A percentile compares a stretch with the other conserved stretches of the same genome.
Conservation (phyloP, 352 stramenopile species). For the Plasmopara muralis region DNA sequence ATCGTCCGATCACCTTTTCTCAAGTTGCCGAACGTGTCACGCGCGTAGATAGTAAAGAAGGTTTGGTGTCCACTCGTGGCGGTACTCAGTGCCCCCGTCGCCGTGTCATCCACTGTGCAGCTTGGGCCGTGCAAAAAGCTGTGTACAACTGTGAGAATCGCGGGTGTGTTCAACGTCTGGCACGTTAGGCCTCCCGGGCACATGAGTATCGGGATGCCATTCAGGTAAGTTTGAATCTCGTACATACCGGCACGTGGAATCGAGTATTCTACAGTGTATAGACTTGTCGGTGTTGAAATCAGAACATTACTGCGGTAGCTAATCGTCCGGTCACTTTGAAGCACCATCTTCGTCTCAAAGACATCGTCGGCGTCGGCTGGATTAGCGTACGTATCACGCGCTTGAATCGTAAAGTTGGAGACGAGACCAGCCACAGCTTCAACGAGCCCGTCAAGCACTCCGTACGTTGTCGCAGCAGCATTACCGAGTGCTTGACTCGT, state of each 20-base stretch:
- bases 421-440: conserved; percentile 89
- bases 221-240: conserved; percentile 71
- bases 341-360: conserved; percentile 86
- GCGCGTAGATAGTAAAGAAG: conserved; percentile 80
- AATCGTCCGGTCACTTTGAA: conserved; percentile 42
- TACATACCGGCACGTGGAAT: conserved; percentile 87
- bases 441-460: conserved; percentile 79
- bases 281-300: conserved; percentile 43
- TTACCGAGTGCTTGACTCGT: conserved; percentile 86
- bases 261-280: conserved; percentile 92
- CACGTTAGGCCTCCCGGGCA: conserved; percentile 65
- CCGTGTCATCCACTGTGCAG: conserved; percentile 79
- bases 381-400: conserved; percentile 93
- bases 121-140: conserved; percentile 78
- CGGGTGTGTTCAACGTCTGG: conserved; percentile 37
- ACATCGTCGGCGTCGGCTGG: conserved; percentile 22
- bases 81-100: conserved; percentile 53
- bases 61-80: conserved; percentile 83
- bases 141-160: conserved; percentile 86
- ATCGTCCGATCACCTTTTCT: conserved; percentile 64
- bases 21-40: conserved; percentile 93
- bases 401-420: conserved; percentile 92
- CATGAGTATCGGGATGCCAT: conserved; percentile 84
- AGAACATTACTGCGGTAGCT: conserved; percentile 80
- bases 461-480: conserved; percentile 38